Evolutionary conservation across 805 yeast genomes (phyloP), one percentile per base, ranked within the genome.

Genomic region (Sugiyamaella boreocaroliniensis): DNA sequence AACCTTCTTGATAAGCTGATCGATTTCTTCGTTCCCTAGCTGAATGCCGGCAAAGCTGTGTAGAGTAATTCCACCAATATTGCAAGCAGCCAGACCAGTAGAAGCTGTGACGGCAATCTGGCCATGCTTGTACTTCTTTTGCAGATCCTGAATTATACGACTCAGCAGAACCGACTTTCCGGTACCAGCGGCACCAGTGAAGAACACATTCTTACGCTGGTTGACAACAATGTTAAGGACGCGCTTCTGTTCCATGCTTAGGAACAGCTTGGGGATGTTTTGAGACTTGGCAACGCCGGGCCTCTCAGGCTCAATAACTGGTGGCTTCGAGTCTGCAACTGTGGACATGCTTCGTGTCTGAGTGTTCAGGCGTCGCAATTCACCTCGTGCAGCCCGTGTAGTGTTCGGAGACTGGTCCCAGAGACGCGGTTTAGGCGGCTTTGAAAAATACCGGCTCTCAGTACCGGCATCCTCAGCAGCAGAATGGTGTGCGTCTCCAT

Each of bases 141-240:
- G 68, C 48, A 89, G 68, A 26, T 75, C 73, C 16, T 70, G 64
- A 18, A 93, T 89, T 26, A 93, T 71, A 41, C 82, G 80, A 48
- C 81, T 76, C 48, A 93, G 71, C n/a, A 93, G 72, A 3, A 93
- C 85, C 1, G 99, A 92, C 65, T 93, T 93, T 64, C 99, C 99
- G 0, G 99, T 93, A 62, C 99, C 99, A 0, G 99, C 99, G 34
- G 97, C 89, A 48, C 99, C 99, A 0, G 99, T 93, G 66, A 87
- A 93, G 64, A 93, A 93, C 2, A 93, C 70, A 54, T 84, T 87
- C 15, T 73, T 70, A 2, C 55, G 43, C 0, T 95, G 89, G 19
- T 72, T 64, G 44, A 79, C 68, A 0, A 84, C 95, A 50, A 86
- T 68, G 9, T 81, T 78, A 10, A 87, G 74, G 19, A 93, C 82